Conservation (phyloP, 2,329 filamentous ascomycete species). For the Fusarium keratoplasticum region DNA sequence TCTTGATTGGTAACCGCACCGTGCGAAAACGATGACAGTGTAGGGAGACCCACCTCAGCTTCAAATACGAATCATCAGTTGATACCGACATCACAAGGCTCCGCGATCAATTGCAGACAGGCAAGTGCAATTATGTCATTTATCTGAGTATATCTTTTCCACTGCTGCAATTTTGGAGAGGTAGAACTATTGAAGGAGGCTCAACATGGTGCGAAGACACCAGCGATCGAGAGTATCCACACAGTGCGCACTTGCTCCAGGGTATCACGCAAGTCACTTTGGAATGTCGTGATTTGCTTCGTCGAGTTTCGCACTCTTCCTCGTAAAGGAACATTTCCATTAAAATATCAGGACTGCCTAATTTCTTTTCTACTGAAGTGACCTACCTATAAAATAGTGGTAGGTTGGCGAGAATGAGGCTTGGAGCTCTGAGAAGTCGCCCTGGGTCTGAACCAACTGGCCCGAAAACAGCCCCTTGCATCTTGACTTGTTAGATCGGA, state of each 20-base stretch:
- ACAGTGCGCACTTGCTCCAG: background rate
- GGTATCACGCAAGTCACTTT: background rate
- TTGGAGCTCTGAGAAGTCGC: too few relatives aligned
- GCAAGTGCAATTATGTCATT: background rate
- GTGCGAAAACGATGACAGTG: background rate
- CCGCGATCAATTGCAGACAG: rapidly evolving
- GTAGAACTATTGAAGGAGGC: background rate
- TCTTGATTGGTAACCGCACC: background rate
- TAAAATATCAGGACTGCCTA: too few relatives aligned
- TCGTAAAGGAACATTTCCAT: too few relatives aligned
- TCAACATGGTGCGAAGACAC: background rate
- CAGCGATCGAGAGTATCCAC: background rate
- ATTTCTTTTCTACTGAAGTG: background rate
- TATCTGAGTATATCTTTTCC: background rate
- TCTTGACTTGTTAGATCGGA: too few relatives aligned
- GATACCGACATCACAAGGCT: background rate
- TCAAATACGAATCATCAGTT: background rate
- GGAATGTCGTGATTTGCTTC: background rate
- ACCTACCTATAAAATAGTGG: background rate
- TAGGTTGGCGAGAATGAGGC: too few relatives aligned
- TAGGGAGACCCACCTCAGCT: background rate
- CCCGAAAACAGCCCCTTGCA: too few relatives aligned
- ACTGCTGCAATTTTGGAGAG: background rate
- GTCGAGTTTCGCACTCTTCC: background rate
- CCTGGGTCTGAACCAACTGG: too few relatives aligned